Conservation (phyloP, 805 yeast genomes). For the Ogataea glucozyma region DNA sequence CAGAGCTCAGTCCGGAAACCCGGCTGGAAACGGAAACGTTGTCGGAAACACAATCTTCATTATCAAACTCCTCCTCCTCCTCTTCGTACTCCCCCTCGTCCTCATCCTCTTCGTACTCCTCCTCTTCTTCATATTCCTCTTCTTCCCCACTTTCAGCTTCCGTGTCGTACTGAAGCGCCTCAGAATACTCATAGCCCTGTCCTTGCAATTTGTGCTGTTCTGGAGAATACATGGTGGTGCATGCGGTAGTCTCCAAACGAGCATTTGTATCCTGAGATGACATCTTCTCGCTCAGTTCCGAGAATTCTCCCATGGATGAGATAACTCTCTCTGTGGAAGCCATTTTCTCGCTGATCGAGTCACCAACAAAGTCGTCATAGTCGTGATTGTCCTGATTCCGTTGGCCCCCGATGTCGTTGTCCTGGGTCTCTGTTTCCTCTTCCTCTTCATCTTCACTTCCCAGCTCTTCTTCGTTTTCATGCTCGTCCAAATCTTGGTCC, state of each 20-base stretch:
- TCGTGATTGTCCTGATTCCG: not conserved
- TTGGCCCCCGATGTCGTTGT: too few relatives aligned
- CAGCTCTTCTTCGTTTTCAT: slow-evolving; percentile 1
- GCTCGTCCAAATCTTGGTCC: not conserved
- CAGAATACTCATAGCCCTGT: not conserved
- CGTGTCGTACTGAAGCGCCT: not conserved
- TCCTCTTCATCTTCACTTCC: slow-evolving; percentile 3
- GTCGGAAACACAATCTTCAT: not conserved
- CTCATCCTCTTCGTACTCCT: not conserved
- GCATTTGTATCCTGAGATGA: slow-evolving; percentile 5
- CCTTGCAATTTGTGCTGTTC: slow-evolving; percentile 2
- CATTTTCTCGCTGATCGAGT: not conserved
- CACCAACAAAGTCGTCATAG: not conserved
- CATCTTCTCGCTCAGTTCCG: slow-evolving; percentile 5
- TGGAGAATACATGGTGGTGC: slow-evolving; percentile 14
- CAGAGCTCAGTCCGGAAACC: slow-evolving; percentile 11
- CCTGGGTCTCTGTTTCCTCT: slow-evolving; percentile 1
- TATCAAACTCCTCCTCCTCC: not conserved
- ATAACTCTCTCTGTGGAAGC: slow-evolving; percentile 1
- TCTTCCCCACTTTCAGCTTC: not conserved
- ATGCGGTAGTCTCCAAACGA: slow-evolving; percentile 11
- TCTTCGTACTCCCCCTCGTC: not conserved
- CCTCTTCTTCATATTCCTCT: not conserved
- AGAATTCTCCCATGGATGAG: slow-evolving; percentile 5
- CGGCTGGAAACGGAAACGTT: slow-evolving; percentile 1